Evolutionary conservation across 208 protist species (phyloP).

Genomic region (Wallacemonas rigidus): DNA sequence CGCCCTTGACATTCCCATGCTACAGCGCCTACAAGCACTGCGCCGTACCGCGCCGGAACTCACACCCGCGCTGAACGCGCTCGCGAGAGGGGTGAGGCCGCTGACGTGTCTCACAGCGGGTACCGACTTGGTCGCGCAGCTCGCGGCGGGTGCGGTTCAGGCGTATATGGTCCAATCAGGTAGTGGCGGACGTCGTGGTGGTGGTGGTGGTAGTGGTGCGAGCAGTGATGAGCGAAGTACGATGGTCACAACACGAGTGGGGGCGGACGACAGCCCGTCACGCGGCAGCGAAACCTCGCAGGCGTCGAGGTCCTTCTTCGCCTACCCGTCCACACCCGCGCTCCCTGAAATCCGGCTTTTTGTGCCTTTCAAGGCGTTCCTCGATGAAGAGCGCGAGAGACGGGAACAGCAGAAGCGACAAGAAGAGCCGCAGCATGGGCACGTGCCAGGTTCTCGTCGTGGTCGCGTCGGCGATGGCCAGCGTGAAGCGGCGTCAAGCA

Average conservation of each 20-base stretch:
- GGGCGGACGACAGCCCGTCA: too few relatives aligned
- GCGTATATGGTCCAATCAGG: too few relatives aligned
- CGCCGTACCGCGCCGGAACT: constrained; percentile 21
- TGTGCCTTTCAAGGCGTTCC: constrained; percentile 21
- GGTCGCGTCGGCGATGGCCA: too few relatives aligned
- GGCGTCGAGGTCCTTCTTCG: constrained; percentile 18
- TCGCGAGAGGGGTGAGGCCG: constrained; percentile 18
- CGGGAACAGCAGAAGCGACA: not conserved
- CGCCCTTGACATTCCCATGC: constrained; percentile 48
- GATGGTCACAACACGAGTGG: too few relatives aligned
- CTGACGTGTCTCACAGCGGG: not conserved
- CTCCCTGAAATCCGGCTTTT: constrained; percentile 45
- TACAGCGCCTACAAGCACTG: constrained; percentile 30
- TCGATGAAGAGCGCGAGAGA: not conserved
- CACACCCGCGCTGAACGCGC: constrained; percentile 22
- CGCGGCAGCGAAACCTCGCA: too few relatives aligned
- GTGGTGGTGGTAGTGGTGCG: too few relatives aligned
- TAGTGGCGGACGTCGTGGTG: too few relatives aligned
- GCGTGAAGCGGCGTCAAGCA: too few relatives aligned
- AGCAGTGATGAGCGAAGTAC: too few relatives aligned
- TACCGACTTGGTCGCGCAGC: constrained; percentile 2
- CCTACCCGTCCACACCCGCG: constrained; percentile 25
- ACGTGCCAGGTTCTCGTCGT: too few relatives aligned
- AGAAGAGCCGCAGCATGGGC: too few relatives aligned
- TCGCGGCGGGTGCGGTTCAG: constrained; percentile 1